Evolutionary conservation across 768 basidiomycete genomes (phyloP), one percentile per base, ranked within the genome.

Genomic region (Lyophyllum shimeji): DNA sequence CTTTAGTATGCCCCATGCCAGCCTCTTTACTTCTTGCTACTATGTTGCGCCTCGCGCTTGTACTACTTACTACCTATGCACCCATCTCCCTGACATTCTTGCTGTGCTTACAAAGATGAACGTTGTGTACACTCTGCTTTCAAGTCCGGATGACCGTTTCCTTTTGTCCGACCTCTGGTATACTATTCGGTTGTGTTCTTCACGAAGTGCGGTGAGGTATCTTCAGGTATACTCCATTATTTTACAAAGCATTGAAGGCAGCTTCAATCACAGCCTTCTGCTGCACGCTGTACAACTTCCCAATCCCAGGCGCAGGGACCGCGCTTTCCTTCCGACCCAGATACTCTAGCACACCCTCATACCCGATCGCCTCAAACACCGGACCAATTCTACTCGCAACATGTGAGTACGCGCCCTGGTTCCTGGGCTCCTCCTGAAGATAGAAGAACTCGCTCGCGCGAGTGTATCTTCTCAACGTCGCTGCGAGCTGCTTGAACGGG

Each of bases 351-450:
- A 61, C 50, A 15, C 59, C 65, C 57, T 53, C 61, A 55, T 63
- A 58, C 31, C 56, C 78, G 70, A 69, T 57, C 44, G 62, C 70
- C 20, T 69, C 67, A 61, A 93, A 66, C 27, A 92, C 78, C 20
- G 60, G 65, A 6, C 73, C 72, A 52, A 93, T 70, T 60, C 93
- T 75, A 1, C 75, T 74, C 34, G 67, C 69, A 42, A 92, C 87
- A 71, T 91, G 88, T 12, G 73, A 68, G 76, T 80, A 95, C 2
- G 88, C 83, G 1, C 94, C 94, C 69, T 95, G 93, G 66, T 97
- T 96, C 66, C 76, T 82, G 2, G 93, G 87, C 65, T 95, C 94
- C 65, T 95, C 94, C 67, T 97, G 94, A 17, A 91, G 74, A 85
- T 89, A 96, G 7, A 80, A 44, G 29, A 81, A 65, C 50, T 84